phyloP scores from a whole-genome alignment of 1,284 basidiomycete species.

The Leccinum huronense region DNA sequence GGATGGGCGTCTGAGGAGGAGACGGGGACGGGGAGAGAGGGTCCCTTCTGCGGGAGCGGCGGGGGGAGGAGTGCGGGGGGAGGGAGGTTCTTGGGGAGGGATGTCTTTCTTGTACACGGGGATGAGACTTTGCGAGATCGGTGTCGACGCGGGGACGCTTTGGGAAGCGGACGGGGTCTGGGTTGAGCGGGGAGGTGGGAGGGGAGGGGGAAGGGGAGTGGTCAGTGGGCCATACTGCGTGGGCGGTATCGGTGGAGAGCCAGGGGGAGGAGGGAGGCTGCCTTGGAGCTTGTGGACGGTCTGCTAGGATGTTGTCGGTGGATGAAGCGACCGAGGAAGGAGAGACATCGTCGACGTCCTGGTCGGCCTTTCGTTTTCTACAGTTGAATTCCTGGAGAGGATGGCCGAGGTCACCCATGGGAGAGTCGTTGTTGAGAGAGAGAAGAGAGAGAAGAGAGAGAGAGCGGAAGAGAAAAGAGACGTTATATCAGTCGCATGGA shows the following conservation, averaged over 20 bases:
- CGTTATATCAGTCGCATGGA: conserved; percentile 29
- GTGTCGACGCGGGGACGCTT: conserved; percentile 37
- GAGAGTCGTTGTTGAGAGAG: not conserved
- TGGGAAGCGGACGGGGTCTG: conserved; percentile 23
- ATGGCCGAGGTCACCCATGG: conserved; percentile 35
- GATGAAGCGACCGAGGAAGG: conserved; percentile 12
- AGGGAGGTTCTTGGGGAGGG: conserved; percentile 21
- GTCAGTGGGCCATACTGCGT: conserved; percentile 33
- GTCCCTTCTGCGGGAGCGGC: conserved; percentile 30
- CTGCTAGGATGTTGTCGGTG: conserved; percentile 29
- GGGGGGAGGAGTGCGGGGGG: conserved; percentile 25
- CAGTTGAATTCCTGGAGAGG: conserved; percentile 32
- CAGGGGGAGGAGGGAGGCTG: conserved; percentile 34
- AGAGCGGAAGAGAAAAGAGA: conserved; percentile 7
- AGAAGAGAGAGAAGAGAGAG: conserved; percentile 20
- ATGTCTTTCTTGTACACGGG: conserved; percentile 18
- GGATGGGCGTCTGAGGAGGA: conserved; percentile 17
- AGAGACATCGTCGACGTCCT: conserved; percentile 28
- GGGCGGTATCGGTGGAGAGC: conserved; percentile 31
- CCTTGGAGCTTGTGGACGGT: conserved; percentile 28
- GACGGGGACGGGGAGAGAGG: conserved; percentile 16
- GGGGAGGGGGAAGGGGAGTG: conserved; percentile 29
- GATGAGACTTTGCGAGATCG: conserved; percentile 13
- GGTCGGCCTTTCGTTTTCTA: conserved; percentile 36
- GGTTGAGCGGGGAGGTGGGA: conserved; percentile 32